These are phyloP conservation scores for Suhomyces vadensis DNA, from an alignment of 805 yeast species.

Conservation along the genomic window DNA sequence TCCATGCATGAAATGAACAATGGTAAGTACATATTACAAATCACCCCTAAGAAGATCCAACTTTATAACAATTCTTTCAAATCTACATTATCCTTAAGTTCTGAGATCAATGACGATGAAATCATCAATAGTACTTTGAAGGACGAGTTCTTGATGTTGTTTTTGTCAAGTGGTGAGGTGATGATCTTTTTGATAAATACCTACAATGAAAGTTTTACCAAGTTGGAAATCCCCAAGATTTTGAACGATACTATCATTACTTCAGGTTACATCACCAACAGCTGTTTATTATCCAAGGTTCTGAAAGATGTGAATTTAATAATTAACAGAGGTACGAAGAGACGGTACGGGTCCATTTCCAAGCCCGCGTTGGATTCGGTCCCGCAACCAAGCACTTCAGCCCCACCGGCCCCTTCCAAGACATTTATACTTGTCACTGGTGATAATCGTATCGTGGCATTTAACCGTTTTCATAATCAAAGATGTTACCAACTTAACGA, in stretches of 20 bases:
- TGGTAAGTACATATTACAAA: constrained; percentile 67
- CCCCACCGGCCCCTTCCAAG: constrained; percentile 24
- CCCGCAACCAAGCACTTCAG: constrained; percentile 7
- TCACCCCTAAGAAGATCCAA: constrained; percentile 64
- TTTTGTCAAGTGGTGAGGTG: constrained; percentile 71
- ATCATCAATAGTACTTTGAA: constrained; percentile 61
- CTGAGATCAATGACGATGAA: constrained; percentile 49
- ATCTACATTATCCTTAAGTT: constrained; percentile 49
- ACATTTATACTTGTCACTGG: constrained; percentile 71
- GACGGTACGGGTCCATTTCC: constrained; percentile 22
- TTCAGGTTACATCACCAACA: constrained; percentile 63
- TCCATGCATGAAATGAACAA: constrained; percentile 61
- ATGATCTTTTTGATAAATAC: constrained; percentile 49
- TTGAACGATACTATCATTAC: constrained; percentile 57
- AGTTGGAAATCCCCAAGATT: constrained; percentile 41
- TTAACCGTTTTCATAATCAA: constrained; percentile 55
- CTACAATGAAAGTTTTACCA: constrained; percentile 34
- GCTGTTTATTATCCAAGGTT: constrained; percentile 48
- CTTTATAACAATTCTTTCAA: constrained; percentile 63
- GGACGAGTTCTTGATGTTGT: constrained; percentile 64
- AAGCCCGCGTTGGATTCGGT: constrained; percentile 16
- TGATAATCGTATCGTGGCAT: constrained; percentile 69
- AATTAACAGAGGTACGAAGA: constrained; percentile 31
- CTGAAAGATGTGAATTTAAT: constrained; percentile 30
- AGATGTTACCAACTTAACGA: constrained; percentile 54